These are phyloP conservation scores for Fusarium coicis DNA, from an alignment of 2,329 filamentous ascomycete species.

Conservation along the genomic window DNA sequence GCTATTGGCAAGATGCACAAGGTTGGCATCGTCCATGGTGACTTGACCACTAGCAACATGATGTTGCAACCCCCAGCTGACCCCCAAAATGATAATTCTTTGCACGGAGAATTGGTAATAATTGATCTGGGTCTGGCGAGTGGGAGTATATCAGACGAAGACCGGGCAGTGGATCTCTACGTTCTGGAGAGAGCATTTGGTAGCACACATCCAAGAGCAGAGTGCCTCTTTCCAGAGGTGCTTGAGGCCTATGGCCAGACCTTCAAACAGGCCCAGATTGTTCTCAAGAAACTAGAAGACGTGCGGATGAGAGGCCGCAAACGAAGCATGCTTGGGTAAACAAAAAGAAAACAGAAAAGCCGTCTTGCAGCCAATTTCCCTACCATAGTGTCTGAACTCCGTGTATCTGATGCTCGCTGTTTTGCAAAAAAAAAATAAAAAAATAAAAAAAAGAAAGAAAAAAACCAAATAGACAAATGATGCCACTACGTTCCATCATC, in stretches of 20 bases:
- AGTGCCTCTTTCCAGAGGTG: constrained; percentile 78
- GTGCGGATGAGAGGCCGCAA: constrained; percentile 94
- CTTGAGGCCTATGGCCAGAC: constrained; percentile 77
- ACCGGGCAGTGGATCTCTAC: constrained; percentile 94
- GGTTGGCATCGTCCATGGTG: constrained; percentile 90
- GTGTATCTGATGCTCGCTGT: constrained; percentile 50
- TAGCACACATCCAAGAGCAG: constrained; percentile 90
- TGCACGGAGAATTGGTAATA: constrained; percentile 82
- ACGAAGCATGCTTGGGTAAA: constrained; percentile 91
- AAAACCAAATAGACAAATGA: constrained; percentile 36
- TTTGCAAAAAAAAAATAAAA: constrained; percentile 37
- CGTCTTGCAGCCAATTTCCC: constrained; percentile 42
- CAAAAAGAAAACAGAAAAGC: constrained; percentile 29
- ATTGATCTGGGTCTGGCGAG: constrained; percentile 95
- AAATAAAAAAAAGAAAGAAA: not conserved
- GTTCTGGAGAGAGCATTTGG: constrained; percentile 94
- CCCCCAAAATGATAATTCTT: constrained; percentile 36
- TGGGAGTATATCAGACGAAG: constrained; percentile 85
- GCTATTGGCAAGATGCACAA: constrained; percentile 82
- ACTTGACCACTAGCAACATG: constrained; percentile 96
- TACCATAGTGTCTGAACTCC: constrained; percentile 44
- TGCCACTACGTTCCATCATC: constrained; percentile 25
- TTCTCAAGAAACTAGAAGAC: constrained; percentile 86
- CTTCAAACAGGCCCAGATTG: constrained; percentile 79
- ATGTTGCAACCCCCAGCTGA: constrained; percentile 70